phyloP scores from a whole-genome alignment of 2,329 filamentous ascomycete genomes.

The Epichloe gansuensis region DNA sequence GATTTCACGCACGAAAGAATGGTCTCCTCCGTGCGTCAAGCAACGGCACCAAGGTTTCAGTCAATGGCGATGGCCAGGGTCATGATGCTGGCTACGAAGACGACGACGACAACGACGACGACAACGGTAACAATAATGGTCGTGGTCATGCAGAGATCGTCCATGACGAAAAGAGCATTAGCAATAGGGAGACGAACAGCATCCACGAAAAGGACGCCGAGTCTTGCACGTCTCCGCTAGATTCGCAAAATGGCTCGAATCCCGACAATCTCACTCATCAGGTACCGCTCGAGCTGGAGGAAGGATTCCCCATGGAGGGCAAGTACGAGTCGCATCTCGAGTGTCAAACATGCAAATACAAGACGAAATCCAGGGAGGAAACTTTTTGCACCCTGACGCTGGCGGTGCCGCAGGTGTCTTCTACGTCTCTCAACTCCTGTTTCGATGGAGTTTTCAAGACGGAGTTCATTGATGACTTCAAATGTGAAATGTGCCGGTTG shows the following conservation, averaged over 20 bases:
- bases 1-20: slow-evolving; percentile 38
- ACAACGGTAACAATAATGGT: slow-evolving; percentile 10
- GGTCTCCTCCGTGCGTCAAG: slow-evolving; percentile 9
- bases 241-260: not conserved
- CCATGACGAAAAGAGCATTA: not conserved
- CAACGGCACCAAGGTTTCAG: not conserved
- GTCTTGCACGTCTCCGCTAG: not conserved
- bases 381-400: slow-evolving; percentile 87
- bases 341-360: slow-evolving; percentile 80
- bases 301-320: slow-evolving; percentile 85
- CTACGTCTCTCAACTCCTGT: slow-evolving; percentile 72
- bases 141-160: slow-evolving; percentile 6
- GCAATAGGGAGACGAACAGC: not conserved
- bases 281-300: slow-evolving; percentile 35
- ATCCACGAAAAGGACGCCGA: not conserved
- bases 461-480: slow-evolving; percentile 93
- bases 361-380: slow-evolving; percentile 69
- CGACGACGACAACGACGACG: slow-evolving; percentile 9
- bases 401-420: slow-evolving; percentile 72
- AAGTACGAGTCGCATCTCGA: slow-evolving; percentile 89
- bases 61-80: slow-evolving; percentile 6
- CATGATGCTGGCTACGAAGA: slow-evolving; percentile 9
- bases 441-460: slow-evolving; percentile 92
- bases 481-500: slow-evolving; percentile 86
- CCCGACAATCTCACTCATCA: slow-evolving; percentile 3